Evolutionary conservation across 768 basidiomycete species (phyloP).

Genomic region (Mycena floridula): DNA sequence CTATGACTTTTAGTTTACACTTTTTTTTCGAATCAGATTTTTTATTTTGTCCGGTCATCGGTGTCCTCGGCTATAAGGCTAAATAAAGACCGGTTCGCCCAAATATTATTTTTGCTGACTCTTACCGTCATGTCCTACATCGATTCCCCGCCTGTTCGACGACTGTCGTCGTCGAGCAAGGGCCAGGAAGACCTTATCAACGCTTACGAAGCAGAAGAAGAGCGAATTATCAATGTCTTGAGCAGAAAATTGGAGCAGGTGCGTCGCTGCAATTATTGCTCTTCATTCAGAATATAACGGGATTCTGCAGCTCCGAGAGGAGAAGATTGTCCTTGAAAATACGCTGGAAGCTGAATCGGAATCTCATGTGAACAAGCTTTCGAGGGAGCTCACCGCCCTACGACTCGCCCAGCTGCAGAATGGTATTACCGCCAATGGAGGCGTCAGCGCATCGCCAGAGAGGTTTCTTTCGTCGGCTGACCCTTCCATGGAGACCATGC

Average conservation of each 20-base stretch:
- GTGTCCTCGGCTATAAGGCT: too few species aligned
- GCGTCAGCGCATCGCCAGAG: slow-evolving; percentile 26
- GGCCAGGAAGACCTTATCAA: slow-evolving; percentile 76
- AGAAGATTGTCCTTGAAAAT: slow-evolving; percentile 82
- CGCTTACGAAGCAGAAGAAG: slow-evolving; percentile 87
- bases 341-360: slow-evolving; percentile 82
- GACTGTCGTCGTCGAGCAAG: slow-evolving; percentile 47
- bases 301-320: slow-evolving; percentile 59
- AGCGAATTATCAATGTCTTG: slow-evolving; percentile 78
- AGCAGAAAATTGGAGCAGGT: slow-evolving; percentile 85
- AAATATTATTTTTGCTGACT: not conserved
- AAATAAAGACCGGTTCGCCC: not conserved
- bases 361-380: slow-evolving; percentile 72
- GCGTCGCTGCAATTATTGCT: slow-evolving; percentile 10
- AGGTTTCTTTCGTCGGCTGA: slow-evolving; percentile 27
- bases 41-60: too few species aligned
- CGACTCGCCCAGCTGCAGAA: slow-evolving; percentile 54
- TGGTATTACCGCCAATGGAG: slow-evolving; percentile 11
- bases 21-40: not conserved
- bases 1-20: slow-evolving; percentile 56
- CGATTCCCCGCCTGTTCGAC: slow-evolving; percentile 52
- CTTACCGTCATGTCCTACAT: slow-evolving; percentile 13
- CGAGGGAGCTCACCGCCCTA: slow-evolving; percentile 62
- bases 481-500: slow-evolving; percentile 50
- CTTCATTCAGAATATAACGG: not conserved